These are phyloP conservation scores for Kodamaea hsintzibuensis DNA, from an alignment of 805 yeast species.

Conservation along the genomic window DNA sequence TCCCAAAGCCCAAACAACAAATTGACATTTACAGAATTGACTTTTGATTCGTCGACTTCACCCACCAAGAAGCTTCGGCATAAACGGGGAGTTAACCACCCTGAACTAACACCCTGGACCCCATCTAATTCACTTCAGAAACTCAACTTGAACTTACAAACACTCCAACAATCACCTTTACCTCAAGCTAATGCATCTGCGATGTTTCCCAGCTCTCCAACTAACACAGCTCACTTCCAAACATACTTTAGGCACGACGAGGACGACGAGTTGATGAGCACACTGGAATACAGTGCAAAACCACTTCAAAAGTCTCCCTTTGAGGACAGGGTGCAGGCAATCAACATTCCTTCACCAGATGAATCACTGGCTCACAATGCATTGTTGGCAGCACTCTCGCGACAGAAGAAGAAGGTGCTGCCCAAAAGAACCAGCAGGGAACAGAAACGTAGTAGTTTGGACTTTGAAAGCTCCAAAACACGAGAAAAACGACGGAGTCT, in stretches of 20 bases:
- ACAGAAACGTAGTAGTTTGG: slow-evolving; percentile 7
- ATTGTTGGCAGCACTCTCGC: slow-evolving; percentile 40
- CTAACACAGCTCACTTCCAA: slow-evolving; percentile 7
- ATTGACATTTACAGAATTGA: slow-evolving; percentile 33
- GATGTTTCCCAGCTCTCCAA: slow-evolving; percentile 9
- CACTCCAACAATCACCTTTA: slow-evolving; percentile 37
- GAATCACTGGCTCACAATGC: slow-evolving; percentile 48
- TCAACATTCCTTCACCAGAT: slow-evolving; percentile 31
- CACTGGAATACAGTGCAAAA: slow-evolving; percentile 6
- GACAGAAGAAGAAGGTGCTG: slow-evolving; percentile 30
- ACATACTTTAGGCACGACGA: slow-evolving; percentile 6
- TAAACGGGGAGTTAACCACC: neutral
- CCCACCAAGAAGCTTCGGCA: slow-evolving; percentile 21
- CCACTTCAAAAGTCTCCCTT: slow-evolving; percentile 16
- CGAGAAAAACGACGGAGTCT: slow-evolving; percentile 1
- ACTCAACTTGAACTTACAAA: slow-evolving; percentile 39
- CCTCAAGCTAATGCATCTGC: slow-evolving; percentile 10
- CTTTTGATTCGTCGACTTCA: slow-evolving; percentile 17
- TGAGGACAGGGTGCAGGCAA: slow-evolving; percentile 3
- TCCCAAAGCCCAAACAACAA: slow-evolving; percentile 15
- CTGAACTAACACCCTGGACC: slow-evolving; percentile 15
- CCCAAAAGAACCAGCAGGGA: slow-evolving; percentile 6
- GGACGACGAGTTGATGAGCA: slow-evolving; percentile 9
- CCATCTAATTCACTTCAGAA: slow-evolving; percentile 24
- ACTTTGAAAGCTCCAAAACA: neutral